Conservation (phyloP, 1,284 basidiomycete genomes). For the Sanghuangporus weigelae region DNA sequence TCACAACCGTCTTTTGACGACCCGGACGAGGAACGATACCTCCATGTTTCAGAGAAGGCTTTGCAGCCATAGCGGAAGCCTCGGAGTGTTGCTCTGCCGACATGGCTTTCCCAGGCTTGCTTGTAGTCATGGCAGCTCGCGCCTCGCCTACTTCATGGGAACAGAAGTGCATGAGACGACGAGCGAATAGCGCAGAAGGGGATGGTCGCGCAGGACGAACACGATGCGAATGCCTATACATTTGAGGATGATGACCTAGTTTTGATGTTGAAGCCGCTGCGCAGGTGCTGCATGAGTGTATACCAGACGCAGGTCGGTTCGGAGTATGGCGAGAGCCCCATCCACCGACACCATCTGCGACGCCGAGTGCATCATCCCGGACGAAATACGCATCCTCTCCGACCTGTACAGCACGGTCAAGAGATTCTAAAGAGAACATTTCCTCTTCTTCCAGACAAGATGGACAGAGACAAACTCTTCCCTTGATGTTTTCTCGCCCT, state of each 20-base stretch:
- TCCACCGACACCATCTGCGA: constrained; percentile 87
- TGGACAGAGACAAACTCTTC: constrained; percentile 26
- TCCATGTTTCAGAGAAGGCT: constrained; percentile 5
- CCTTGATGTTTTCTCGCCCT: constrained; percentile 18
- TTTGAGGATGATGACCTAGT: background rate
- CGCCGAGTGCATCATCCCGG: constrained; percentile 76
- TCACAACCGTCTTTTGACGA: background rate
- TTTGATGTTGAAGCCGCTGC: constrained; percentile 2
- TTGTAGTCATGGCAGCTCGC: background rate
- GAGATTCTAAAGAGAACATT: constrained; percentile 26
- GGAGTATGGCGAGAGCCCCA: constrained; percentile 49
- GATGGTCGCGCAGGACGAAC: constrained; percentile 36
- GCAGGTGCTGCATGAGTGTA: constrained; percentile 12
- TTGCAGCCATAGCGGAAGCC: background rate
- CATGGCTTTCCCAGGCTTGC: background rate
- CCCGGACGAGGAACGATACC: constrained; percentile 1
- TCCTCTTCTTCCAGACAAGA: constrained; percentile 28
- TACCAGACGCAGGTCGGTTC: background rate
- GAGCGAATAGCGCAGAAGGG: constrained; percentile 75
- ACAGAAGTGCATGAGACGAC: constrained; percentile 84
- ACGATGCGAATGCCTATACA: constrained; percentile 8
- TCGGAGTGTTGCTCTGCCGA: background rate
- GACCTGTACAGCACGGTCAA: constrained; percentile 60
- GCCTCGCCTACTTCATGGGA: constrained; percentile 40
- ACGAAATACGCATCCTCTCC: constrained; percentile 88